A percentile compares a stretch with the other conserved stretches of the same genome.
These are phyloP conservation scores for Nitzschia sp. DNA, from an alignment of 108 stramenopile genomes.

Conservation along the genomic window DNA sequence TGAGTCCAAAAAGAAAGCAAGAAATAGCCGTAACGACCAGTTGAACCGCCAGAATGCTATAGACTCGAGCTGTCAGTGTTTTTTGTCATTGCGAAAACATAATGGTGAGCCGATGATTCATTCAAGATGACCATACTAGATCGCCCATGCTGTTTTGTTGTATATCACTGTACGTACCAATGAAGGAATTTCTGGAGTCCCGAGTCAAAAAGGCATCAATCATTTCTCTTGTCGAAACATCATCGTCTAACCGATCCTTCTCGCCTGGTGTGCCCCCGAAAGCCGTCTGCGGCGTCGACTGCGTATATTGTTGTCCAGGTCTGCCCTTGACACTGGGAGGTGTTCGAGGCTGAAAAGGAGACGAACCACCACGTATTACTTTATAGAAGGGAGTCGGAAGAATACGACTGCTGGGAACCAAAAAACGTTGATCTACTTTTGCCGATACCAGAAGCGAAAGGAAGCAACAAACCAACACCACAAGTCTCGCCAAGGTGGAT, in stretches of 20 bases:
- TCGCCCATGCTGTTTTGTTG: conserved; percentile 3
- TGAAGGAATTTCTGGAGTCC: conserved; percentile 71
- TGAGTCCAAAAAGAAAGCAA: conserved; percentile 58
- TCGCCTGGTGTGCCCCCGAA: too few species aligned
- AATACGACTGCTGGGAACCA: too few species aligned
- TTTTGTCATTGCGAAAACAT: neutral
- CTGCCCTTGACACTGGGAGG: neutral
- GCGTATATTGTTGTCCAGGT: neutral
- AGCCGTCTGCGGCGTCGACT: neutral
- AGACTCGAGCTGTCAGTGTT: conserved; percentile 77
- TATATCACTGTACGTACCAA: conserved; percentile 36
- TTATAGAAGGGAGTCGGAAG: too few species aligned
- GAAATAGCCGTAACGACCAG: conserved; percentile 65
- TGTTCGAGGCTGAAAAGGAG: neutral
- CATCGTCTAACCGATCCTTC: neutral
- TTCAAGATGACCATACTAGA: neutral
- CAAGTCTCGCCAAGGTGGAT: too few species aligned
- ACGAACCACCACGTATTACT: conserved; percentile 1
- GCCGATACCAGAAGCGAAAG: too few species aligned
- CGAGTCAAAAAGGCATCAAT: conserved; percentile 71
- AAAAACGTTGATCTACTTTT: too few species aligned
- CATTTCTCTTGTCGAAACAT: conserved; percentile 29
- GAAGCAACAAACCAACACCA: too few species aligned
- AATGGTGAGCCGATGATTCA: neutral
- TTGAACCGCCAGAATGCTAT: conserved; percentile 74